Base-by-base conservation (phyloP, 345 rosid genomes). In the Mallotus nudiflorus region DNA sequence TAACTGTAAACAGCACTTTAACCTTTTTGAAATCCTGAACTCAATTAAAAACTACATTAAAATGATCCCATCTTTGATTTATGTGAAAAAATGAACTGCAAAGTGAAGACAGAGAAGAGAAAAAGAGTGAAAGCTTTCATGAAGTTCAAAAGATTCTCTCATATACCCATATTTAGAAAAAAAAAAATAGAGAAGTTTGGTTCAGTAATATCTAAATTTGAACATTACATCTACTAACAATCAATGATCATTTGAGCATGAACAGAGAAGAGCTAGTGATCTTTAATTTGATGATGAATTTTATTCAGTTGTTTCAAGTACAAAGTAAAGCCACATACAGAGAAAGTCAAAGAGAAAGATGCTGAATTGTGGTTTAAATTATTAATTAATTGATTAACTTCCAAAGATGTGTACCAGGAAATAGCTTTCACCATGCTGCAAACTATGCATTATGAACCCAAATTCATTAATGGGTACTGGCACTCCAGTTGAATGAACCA, bases 401-500 rank as follows among this genome's bases (percentile, higher is more conserved):
- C 24, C 25, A 25, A 8, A 45, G 33, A 52, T 51, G 40, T 61
- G 85, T 88, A 95, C 99, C 92, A 92, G 92, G 82, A 90, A 95
- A 81, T 95, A 95, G 85, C 93, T 85, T 80, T 95, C 97, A 42
- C 99, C 98, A 67, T 87, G 94, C 61, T 89, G 91, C 85, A 95
- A 87, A 81, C 75, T 80, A 59, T 90, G 96, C 81, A 90, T 79
- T 76, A 83, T 66, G 54, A 81, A 82, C 37, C 99, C 98, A 78
- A 76, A 92, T 69, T 89, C 97, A 77, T 92, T 88, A 9, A 74
- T 68, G 25, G 98, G 98, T 24, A 95, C 56, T 13, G 88, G 88
- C 50, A 89, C 69, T 6, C 99, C 99, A 28, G 97, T 86, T 55
- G 96, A 85, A 72, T 95, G 89, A 50, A 95, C 84, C 83, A 95